Evolutionary conservation across 345 rosid genomes (phyloP).

Genomic region (Linum tenue): DNA sequence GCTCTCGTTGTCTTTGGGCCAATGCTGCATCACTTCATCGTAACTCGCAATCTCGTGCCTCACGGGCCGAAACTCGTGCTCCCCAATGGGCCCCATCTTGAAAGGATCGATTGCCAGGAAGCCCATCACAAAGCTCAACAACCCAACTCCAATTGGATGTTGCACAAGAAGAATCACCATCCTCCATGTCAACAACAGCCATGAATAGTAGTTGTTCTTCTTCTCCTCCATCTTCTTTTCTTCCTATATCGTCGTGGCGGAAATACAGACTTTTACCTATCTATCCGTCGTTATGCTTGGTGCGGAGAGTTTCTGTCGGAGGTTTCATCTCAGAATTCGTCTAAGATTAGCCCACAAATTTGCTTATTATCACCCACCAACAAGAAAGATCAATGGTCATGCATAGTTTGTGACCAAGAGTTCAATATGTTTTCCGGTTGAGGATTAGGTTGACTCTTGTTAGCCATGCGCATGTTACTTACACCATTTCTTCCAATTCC

Average conservation of each 20-base stretch:
- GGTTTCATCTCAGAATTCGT: too few relatives aligned
- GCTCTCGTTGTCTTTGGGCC: conserved; percentile 81
- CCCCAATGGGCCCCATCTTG: conserved; percentile 64
- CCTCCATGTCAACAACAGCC: background rate
- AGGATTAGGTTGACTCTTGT: background rate
- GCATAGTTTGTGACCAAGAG: background rate
- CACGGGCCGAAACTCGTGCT: conserved; percentile 68
- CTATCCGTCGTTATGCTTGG: too few relatives aligned
- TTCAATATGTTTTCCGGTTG: background rate
- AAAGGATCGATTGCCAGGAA: conserved; percentile 63
- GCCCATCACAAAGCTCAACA: conserved; percentile 42
- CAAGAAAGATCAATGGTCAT: background rate
- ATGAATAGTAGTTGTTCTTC: background rate
- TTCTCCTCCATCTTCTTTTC: background rate
- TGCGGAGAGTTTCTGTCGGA: too few relatives aligned
- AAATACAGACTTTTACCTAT: too few relatives aligned
- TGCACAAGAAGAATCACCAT: conserved; percentile 6
- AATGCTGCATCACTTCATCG: conserved; percentile 62
- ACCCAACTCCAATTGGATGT: conserved; percentile 26
- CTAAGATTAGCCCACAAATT: too few relatives aligned
- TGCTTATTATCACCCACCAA: background rate
- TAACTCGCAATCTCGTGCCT: conserved; percentile 83
- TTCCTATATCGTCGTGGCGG: background rate
- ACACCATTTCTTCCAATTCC: too few relatives aligned
- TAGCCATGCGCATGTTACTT: background rate